Evolutionary conservation across 2,329 filamentous ascomycete species (phyloP).

Genomic region (Fusarium nurragi): DNA sequence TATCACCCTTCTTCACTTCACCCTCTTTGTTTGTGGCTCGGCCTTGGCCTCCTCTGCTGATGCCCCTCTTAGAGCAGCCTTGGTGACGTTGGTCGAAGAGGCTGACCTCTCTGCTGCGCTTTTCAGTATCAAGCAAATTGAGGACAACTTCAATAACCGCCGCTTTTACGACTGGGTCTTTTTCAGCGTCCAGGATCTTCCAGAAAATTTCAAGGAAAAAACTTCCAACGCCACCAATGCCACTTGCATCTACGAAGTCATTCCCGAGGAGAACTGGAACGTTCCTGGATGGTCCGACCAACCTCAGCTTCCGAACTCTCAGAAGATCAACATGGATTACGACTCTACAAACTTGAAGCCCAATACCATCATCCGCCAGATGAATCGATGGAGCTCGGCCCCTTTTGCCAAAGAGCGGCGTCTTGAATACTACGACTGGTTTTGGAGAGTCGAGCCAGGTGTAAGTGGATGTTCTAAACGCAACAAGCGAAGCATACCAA

Average conservation of each 20-base stretch:
- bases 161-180: constrained; percentile 91
- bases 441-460: constrained; percentile 69
- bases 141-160: constrained; percentile 74
- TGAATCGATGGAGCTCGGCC: constrained; percentile 85
- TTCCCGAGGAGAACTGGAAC: constrained; percentile 81
- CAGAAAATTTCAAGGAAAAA: constrained; percentile 76
- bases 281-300: constrained; percentile 57
- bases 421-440: constrained; percentile 68
- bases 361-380: constrained; percentile 65
- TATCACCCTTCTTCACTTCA: constrained; percentile 34
- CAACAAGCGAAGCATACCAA: background rate
- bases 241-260: constrained; percentile 75
- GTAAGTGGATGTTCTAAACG: constrained; percentile 52
- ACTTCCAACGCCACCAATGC: constrained; percentile 76
- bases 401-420: constrained; percentile 83
- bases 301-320: background rate
- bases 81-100: constrained; percentile 48
- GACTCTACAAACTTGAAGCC: constrained; percentile 1
- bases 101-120: constrained; percentile 46
- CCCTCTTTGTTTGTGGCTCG: constrained; percentile 31
- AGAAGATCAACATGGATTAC: background rate
- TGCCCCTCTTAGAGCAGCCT: constrained; percentile 44
- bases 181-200: constrained; percentile 84
- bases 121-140: constrained; percentile 64
- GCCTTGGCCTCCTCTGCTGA: constrained; percentile 32